phyloP scores from a whole-genome alignment of 1,284 basidiomycete genomes.

The Sphagnurus paluster region DNA sequence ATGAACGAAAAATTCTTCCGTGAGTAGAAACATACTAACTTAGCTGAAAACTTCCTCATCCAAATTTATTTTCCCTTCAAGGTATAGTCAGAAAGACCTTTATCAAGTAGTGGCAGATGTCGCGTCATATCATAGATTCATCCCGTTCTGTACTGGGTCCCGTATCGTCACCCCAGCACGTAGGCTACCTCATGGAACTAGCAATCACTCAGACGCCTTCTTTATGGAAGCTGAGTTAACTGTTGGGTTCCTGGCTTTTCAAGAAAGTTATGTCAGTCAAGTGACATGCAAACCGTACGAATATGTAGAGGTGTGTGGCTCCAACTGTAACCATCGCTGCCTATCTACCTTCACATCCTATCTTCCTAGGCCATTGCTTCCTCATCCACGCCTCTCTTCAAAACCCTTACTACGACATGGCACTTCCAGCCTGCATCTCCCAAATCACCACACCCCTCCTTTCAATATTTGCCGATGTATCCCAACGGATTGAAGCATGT shows the following conservation, averaged over 20 bases:
- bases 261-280: conserved; percentile 85
- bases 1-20: conserved; percentile 69
- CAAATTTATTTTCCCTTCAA: conserved; percentile 20
- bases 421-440: conserved; percentile 61
- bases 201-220: conserved; percentile 20
- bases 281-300: conserved; percentile 80
- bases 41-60: conserved; percentile 5
- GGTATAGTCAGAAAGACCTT: conserved; percentile 72
- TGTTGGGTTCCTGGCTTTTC: conserved; percentile 86
- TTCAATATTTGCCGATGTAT: conserved; percentile 12
- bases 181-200: conserved; percentile 19
- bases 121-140: conserved; percentile 80
- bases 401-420: conserved; percentile 83
- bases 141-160: conserved; percentile 88
- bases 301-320: conserved; percentile 66
- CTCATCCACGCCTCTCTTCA: conserved; percentile 84
- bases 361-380: conserved; percentile 78
- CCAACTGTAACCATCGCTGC: conserved; percentile 12
- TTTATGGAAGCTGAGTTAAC: conserved; percentile 84
- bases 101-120: conserved; percentile 90
- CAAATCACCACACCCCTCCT: conserved; percentile 41
- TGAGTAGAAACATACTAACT: conserved; percentile 41
- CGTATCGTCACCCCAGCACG: conserved; percentile 54
- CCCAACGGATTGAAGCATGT: conserved; percentile 10
- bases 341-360: too few relatives aligned